Conservation (phyloP, 495 filamentous ascomycete genomes). For the Penicillium fimorum region DNA sequence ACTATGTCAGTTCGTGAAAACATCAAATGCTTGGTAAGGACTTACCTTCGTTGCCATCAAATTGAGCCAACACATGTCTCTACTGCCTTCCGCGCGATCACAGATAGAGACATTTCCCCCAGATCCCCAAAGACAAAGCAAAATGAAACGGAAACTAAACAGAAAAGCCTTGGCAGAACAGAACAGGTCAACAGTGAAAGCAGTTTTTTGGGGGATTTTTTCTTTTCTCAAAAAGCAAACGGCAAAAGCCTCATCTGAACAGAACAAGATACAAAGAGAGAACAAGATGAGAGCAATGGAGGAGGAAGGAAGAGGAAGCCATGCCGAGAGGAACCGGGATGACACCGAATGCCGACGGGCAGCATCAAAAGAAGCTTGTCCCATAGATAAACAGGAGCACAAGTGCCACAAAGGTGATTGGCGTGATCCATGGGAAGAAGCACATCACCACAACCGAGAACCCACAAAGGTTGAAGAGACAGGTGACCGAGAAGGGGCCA, state of each 20-base stretch:
- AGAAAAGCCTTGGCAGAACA: neutral
- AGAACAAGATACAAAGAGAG: neutral
- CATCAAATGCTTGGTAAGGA: neutral
- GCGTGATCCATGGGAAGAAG: neutral
- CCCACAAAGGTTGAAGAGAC: neutral
- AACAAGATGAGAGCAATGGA: neutral
- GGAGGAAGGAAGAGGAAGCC: neutral
- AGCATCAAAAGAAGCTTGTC: neutral
- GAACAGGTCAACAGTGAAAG: neutral
- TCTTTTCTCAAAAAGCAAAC: slow-evolving; percentile 2
- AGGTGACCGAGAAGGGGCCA: neutral
- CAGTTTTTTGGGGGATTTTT: neutral
- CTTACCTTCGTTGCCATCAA: neutral
- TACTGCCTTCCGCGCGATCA: slow-evolving; percentile 3
- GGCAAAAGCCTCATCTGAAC: slow-evolving; percentile 1
- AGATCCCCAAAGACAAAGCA: neutral
- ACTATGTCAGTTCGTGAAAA: neutral
- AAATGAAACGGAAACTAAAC: neutral
- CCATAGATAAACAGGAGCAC: neutral
- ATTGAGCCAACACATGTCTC: neutral
- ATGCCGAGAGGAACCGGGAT: neutral
- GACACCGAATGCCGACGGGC: neutral
- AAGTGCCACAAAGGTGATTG: neutral
- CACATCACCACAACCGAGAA: neutral
- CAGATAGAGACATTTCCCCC: slow-evolving; percentile 3